Base-by-base conservation (phyloP, 352 stramenopile genomes). In the Globisporangium cystogenes region DNA sequence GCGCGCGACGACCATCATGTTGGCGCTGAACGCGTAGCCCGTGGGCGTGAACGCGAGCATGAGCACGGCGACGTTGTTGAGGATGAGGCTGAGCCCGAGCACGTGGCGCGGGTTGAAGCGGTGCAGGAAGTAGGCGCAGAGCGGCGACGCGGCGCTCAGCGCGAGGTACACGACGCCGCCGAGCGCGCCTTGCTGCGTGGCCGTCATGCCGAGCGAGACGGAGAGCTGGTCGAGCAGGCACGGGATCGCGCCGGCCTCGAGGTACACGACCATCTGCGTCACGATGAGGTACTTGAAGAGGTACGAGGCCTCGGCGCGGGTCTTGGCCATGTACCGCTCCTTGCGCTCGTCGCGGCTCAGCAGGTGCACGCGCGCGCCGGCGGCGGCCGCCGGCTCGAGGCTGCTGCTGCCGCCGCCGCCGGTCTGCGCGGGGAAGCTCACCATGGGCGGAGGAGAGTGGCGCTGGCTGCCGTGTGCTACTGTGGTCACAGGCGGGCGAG, bases 221-320 rank as follows among this genome's bases (percentile, higher is more conserved):
- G 77, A 89, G 27, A 93, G 69, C 57, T 88, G 76, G 57, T 91
- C 80, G 51, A 93, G 62, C 27, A 93, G 59, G 57, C 78, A 91
- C 53, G 82, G 82, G 57, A 93, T 90, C 31, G 82, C 74, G 51
- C 82, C 82, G 14, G 82, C 81, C 54, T 93, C 82, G 41, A 91
- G 70, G 55, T 93, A 93, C 47, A 93, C 67, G 26, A 87, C 68
- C 37, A 93, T 79, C 60, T 93, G 83, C 47, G 83, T 87, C 39
- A 93, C 46, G 53, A 93, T 89, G 7, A 93, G 61, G 62, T 90
- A 93, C 68, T 93, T 92, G 69, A 93, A 93, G 47, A 92, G 61
- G 50, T 91, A 93, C 43, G 70, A 68, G 7, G 82, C 82, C 64
- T 93, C 77, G 27, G 68, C 63, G 40, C 82, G 77, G 23, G 75